phyloP scores from a whole-genome alignment of 176 grass and related monocot species.

The Secale cereale region DNA sequence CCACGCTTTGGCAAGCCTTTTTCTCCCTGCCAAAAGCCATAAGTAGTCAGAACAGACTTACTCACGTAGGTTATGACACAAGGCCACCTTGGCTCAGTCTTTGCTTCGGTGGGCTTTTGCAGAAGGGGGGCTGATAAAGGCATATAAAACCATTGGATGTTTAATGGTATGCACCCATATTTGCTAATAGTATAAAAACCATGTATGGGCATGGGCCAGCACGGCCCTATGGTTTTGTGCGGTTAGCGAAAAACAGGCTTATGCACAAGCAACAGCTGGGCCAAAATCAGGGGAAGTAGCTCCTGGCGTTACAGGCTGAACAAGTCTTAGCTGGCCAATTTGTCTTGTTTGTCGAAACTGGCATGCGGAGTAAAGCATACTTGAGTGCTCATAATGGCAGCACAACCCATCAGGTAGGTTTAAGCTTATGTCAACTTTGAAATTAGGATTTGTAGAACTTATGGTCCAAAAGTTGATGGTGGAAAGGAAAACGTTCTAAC shows the following conservation, averaged over 20 bases:
- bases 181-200: not conserved
- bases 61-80: not conserved
- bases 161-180: not conserved
- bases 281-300: not conserved
- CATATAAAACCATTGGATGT: not conserved
- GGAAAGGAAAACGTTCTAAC: not conserved
- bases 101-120: not conserved
- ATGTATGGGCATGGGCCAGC: too few species aligned
- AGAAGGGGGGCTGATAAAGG: not conserved
- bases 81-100: not conserved
- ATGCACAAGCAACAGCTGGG: not conserved
- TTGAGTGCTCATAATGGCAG: not conserved
- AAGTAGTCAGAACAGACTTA: not conserved
- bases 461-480: not conserved
- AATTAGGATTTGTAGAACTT: not conserved
- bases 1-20: not conserved
- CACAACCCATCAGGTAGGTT: not conserved
- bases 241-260: not conserved
- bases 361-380: not conserved
- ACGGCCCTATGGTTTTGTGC: too few species aligned
- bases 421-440: not conserved
- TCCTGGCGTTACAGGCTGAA: not conserved
- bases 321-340: not conserved
- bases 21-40: not conserved
- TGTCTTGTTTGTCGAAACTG: not conserved